Evolutionary conservation across 2,329 filamentous ascomycete genomes (phyloP).

Genomic region (Didymosphaeria variabile): DNA sequence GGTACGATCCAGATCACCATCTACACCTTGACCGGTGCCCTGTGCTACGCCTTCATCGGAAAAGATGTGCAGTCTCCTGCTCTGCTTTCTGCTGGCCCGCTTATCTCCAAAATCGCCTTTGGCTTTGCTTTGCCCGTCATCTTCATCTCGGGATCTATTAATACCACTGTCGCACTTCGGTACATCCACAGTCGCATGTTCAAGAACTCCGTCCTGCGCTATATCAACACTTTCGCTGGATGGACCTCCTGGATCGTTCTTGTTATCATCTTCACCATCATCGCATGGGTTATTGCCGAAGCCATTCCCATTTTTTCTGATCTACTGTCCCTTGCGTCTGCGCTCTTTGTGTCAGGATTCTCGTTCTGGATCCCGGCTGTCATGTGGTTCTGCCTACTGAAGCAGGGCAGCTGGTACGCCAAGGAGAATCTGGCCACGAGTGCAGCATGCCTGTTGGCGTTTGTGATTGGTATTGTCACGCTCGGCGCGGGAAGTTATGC

Average conservation of each 20-base stretch:
- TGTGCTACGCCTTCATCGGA: conserved; percentile 72
- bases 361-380: conserved; percentile 57
- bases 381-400: conserved; percentile 51
- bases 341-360: conserved; percentile 74
- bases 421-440: conserved; percentile 41
- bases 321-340: conserved; percentile 68
- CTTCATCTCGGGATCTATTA: conserved; percentile 76
- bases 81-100: conserved; percentile 67
- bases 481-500: conserved; percentile 55
- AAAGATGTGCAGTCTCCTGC: conserved; percentile 69
- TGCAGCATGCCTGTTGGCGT: conserved; percentile 33
- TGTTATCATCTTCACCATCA: conserved; percentile 63
- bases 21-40: conserved; percentile 72
- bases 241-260: conserved; percentile 69
- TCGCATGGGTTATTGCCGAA: conserved; percentile 75
- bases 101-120: conserved; percentile 72
- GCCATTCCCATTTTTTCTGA: conserved; percentile 76
- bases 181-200: conserved; percentile 70
- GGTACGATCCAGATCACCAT: conserved; percentile 65
- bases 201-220: conserved; percentile 62
- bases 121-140: conserved; percentile 76
- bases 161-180: conserved; percentile 72
- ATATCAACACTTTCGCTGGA: conserved; percentile 43
- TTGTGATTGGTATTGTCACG: conserved; percentile 43
- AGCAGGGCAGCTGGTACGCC: conserved; percentile 54